A percentile compares a stretch with the other conserved stretches of the same genome.
Evolutionary conservation across 371 early-diverging fungal species (phyloP).

Genomic region (Mortierella sp.): DNA sequence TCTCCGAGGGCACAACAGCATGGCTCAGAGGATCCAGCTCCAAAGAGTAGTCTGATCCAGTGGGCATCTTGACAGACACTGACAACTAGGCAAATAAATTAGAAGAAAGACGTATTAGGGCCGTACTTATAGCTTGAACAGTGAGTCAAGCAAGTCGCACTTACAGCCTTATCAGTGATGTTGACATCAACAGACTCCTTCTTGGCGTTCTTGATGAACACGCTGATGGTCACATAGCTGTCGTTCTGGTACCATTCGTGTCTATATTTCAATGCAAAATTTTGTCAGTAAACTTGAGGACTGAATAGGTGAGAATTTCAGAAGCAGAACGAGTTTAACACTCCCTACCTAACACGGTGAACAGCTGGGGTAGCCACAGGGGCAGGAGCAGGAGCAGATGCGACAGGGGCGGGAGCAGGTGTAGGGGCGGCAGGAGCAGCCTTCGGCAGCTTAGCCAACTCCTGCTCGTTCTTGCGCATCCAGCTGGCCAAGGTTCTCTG

Average conservation of each 20-base stretch:
- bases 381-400: constrained; percentile 3
- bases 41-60: constrained; percentile 81
- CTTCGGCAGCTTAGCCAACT: constrained; percentile 46
- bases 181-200: constrained; percentile 74
- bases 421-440: constrained; percentile 15
- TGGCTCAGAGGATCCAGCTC: constrained; percentile 88
- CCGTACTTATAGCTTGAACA: no score
- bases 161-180: constrained; percentile 69
- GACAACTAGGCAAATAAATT: constrained; percentile 64
- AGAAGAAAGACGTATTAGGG: no score
- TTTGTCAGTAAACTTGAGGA: not conserved
- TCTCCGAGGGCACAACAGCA: constrained; percentile 77
- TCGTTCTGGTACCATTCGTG: constrained; percentile 99
- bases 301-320: not conserved
- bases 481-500: constrained; percentile 68
- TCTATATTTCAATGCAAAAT: constrained; percentile 55
- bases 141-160: no score
- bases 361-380: constrained; percentile 24
- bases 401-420: constrained; percentile 5
- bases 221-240: constrained; percentile 82
- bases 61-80: constrained; percentile 80
- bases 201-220: constrained; percentile 91
- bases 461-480: constrained; percentile 65
- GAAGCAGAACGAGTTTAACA: not conserved
- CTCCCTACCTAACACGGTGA: constrained; percentile 43